These are phyloP conservation scores for Ciborinia camelliae DNA, from an alignment of 2,329 filamentous ascomycete species.

Conservation along the genomic window DNA sequence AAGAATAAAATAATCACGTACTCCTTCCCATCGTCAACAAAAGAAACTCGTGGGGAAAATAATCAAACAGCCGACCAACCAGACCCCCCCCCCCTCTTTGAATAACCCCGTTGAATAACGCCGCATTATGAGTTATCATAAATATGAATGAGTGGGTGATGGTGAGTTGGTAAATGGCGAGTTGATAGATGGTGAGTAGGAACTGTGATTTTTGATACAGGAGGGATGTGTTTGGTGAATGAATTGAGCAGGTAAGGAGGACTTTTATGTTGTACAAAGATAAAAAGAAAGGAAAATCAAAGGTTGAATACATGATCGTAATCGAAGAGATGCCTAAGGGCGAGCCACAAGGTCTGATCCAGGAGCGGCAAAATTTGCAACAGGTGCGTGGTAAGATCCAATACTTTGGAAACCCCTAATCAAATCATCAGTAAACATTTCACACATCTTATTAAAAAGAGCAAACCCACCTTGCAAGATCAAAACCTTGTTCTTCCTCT, in stretches of 20 bases:
- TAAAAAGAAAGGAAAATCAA: not conserved
- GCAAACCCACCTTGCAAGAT: conserved; percentile 34
- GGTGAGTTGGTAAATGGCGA: conserved; percentile 1
- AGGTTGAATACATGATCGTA: not conserved
- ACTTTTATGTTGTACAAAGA: not conserved
- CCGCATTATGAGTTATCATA: not conserved
- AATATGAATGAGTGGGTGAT: not conserved
- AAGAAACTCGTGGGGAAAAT: conserved; percentile 6
- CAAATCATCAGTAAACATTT: conserved; percentile 33
- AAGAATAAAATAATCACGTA: not conserved
- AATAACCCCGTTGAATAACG: not conserved
- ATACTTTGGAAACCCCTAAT: conserved; percentile 60
- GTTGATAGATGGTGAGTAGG: not conserved
- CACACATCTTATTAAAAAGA: not conserved
- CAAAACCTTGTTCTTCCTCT: conserved; percentile 33
- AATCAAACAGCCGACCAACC: not conserved
- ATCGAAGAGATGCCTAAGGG: not conserved
- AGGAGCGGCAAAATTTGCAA: conserved; percentile 23
- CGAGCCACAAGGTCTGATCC: not conserved
- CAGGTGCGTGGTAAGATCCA: conserved; percentile 52
- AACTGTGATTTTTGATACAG: not conserved
- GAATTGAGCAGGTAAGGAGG: not conserved
- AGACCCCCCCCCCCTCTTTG: too few relatives aligned
- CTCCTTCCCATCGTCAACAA: conserved; percentile 3
- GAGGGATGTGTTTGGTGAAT: not conserved